Conservation (phyloP, 768 basidiomycete species). For the Hygrophoropsis aurantiaca region DNA sequence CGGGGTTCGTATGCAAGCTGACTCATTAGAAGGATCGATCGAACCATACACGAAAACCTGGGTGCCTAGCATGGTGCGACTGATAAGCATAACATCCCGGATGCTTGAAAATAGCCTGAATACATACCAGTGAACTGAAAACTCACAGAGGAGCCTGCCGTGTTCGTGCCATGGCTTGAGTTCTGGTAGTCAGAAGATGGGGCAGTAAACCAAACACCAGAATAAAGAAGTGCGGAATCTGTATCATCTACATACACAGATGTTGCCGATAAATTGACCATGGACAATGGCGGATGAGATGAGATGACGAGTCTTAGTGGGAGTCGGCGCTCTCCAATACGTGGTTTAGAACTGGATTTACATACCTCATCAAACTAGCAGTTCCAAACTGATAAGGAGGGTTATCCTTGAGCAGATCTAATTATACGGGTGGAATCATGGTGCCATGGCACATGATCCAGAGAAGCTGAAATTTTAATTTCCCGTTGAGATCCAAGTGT, state of each 20-base stretch:
- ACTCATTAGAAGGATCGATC: neutral
- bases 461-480: too few relatives aligned
- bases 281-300: too few relatives aligned
- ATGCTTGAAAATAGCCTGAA: neutral
- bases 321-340: too few relatives aligned
- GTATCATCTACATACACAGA: constrained; percentile 1
- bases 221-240: neutral
- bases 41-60: constrained; percentile 4
- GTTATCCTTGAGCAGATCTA: too few relatives aligned
- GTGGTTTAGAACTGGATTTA: too few relatives aligned
- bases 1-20: neutral
- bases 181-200: neutral
- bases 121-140: constrained; percentile 3
- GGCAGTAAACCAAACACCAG: neutral
- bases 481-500: too few relatives aligned
- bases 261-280: too few relatives aligned
- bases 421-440: too few relatives aligned
- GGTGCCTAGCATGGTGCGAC: neutral
- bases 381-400: too few relatives aligned
- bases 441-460: too few relatives aligned
- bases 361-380: too few relatives aligned
- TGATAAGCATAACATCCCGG: neutral
- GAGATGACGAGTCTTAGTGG: too few relatives aligned
- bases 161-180: constrained; percentile 1
- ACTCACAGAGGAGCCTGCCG: constrained; percentile 2